Conservation (phyloP, 345 rosid species). For the Citrus cavaleriei region DNA sequence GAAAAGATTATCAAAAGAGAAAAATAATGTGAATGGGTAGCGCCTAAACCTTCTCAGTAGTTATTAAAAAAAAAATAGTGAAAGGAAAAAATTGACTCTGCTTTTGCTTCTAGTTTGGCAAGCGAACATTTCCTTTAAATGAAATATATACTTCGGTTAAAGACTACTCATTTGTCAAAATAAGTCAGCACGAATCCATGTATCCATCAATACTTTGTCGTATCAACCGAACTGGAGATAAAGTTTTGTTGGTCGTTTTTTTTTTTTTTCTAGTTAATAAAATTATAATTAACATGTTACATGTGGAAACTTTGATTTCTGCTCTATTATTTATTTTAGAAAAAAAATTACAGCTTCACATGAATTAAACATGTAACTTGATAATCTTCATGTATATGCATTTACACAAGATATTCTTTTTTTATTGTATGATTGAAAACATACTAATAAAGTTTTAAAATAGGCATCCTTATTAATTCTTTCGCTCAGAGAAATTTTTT, state of each 20-base stretch:
- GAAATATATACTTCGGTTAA: background rate
- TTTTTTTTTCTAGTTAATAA: too few species aligned
- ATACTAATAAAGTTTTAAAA: background rate
- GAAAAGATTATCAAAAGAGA: background rate
- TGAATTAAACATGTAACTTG: background rate
- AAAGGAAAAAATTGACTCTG: too few species aligned
- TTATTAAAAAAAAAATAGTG: too few species aligned
- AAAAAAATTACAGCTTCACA: background rate
- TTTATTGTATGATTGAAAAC: too few species aligned
- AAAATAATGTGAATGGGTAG: background rate
- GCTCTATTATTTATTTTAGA: too few species aligned
- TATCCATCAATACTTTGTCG: background rate
- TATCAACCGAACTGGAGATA: background rate
- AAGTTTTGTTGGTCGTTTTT: background rate
- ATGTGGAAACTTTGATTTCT: background rate
- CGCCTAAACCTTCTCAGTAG: background rate
- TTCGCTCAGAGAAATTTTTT: rapidly evolving
- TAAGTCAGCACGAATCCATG: background rate
- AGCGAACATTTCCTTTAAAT: too few species aligned
- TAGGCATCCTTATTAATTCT: background rate
- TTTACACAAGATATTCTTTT: background rate
- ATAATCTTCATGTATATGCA: too few species aligned
- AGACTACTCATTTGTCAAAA: background rate
- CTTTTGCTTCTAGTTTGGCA: too few species aligned
- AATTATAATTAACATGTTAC: background rate